Evolutionary conservation across 805 yeast species (phyloP), one percentile per base, ranked within the genome.

Genomic region (Wickerhamiella nectarea): DNA sequence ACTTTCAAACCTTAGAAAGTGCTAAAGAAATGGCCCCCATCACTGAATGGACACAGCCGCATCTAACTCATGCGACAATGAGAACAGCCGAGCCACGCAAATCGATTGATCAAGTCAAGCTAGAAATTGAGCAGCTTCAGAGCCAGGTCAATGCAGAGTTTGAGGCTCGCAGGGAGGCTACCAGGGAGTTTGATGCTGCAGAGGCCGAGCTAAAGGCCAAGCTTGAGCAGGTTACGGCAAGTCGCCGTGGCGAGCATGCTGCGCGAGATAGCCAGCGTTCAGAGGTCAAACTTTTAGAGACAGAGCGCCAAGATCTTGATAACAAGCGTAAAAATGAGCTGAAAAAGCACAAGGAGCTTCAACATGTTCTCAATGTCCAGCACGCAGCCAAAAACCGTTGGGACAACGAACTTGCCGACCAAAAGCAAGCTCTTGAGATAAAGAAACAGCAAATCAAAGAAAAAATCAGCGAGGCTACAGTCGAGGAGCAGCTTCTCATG

Each of bases 261-360:
- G 43, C 31, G n/a, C 52, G 64, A 9, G 41, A 59, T 7, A 61
- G 53, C 36, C 47, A 62, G n/a, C 50, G 63, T 17, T 47, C 59
- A 0, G 69, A 66, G 40, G 55, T 56, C 29, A 62, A 62, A 44
- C 36, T 55, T 0, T 51, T 64, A 15, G 69, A 65, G 38, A 65
- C 62, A 21, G 49, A 59, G 6, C 59, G 60, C 41, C 60, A 65
- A 6, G 51, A 52, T 14, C 51, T 64, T 12, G 69, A 65, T 28
- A 52, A 58, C 12, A 64, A 60, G 38, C 52, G 56, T 20, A 38
- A 58, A 6, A 61, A 59, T 38, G 52, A 57, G 14, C 63, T 57
- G 36, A 49, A 49, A 38, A 50, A 44, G 43, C 44, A 44, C 37
- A 42, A 45, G 19, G 47, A 48, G 36, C 44, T 55, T 15, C 52